Evolutionary conservation across 495 filamentous ascomycete species (phyloP).

Genomic region (Aspergillus sclerotiicarbonarius): DNA sequence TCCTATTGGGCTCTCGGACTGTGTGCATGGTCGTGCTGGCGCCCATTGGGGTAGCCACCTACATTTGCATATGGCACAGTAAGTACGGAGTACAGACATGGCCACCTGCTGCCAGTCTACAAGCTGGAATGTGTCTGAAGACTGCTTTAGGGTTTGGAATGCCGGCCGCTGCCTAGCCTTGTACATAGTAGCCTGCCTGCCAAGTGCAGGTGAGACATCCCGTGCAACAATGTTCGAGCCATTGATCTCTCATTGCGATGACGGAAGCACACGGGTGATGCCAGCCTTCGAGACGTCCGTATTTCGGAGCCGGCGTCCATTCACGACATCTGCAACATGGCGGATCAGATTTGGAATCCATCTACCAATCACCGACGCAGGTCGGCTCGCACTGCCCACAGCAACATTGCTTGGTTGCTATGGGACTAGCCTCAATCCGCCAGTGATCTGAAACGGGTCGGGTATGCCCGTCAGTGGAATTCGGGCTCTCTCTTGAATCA

Average conservation of each 20-base stretch:
- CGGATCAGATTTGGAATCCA: background rate
- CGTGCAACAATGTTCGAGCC: too few species aligned
- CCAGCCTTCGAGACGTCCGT: background rate
- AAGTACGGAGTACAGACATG: constrained; percentile 5
- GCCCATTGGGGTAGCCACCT: background rate
- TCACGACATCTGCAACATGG: background rate
- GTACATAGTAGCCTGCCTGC: background rate
- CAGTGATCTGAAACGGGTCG: background rate
- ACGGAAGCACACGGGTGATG: too few species aligned
- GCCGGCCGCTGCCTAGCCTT: constrained; percentile 8
- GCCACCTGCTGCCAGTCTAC: background rate
- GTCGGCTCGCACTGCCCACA: background rate
- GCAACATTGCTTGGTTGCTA: background rate
- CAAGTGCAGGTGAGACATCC: background rate
- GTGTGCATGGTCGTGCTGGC: constrained; percentile 14
- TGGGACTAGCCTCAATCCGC: background rate
- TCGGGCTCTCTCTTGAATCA: background rate
- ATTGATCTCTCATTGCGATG: too few species aligned
- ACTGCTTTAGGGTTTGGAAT: constrained; percentile 21
- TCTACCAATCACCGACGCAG: background rate
- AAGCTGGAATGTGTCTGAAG: constrained; percentile 22
- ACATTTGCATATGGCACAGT: background rate
- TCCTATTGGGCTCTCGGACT: constrained; percentile 18
- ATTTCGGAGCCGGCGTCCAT: background rate
- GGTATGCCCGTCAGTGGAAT: background rate